Evolutionary conservation across 2,329 filamentous ascomycete genomes (phyloP), one percentile per base, ranked within the genome.

Genomic region (Neonectria ditissima): DNA sequence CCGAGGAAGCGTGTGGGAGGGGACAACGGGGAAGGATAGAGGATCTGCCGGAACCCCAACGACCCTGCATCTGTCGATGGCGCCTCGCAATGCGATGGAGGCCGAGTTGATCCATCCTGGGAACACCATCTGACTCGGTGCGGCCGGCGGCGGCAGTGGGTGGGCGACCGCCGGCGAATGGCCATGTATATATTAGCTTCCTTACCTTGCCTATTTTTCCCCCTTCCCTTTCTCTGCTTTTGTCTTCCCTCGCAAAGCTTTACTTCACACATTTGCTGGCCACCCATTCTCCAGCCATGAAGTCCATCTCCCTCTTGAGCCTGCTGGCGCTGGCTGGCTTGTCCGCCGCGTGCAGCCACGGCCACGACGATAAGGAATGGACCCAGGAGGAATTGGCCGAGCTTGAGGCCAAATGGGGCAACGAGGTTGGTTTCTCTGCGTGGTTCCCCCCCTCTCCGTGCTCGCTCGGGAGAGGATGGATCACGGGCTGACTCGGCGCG

Each of bases 321-420:
- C 55, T 76, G 43, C 59, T 78, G 48, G 66, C 74, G 24, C 57
- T 74, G 62, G 67, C 69, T 43, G 70, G 72, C 11, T 60, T 76
- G 59, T 69, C 73, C 3, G 63, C 65, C 6, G 72, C 70, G 10
- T 78, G 76, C 37, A 69, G 69, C 28, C 70, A 78, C 58, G 73
- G 75, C 39, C 69, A 76, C 65, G 75, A 80, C 63, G 77, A 78
- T 61, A 79, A 79, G 66, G 78, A 82, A 55, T 87, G 82, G 79
- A 80, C 80, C 20, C 79, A 81, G 63, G 84, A 86, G 66, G 80
- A 84, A 62, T 74, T 85, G 24, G 82, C 82, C 16, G 84, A 86
- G 70, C 76, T 88, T 45, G 82, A 88, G 72, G 77, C 77, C 52
- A 87, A 87, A 81, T 88, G 86, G 86, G 84, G 85, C 2, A 79